Evolutionary conservation across 345 rosid species (phyloP).

Genomic region (Pistacia integerrima): DNA sequence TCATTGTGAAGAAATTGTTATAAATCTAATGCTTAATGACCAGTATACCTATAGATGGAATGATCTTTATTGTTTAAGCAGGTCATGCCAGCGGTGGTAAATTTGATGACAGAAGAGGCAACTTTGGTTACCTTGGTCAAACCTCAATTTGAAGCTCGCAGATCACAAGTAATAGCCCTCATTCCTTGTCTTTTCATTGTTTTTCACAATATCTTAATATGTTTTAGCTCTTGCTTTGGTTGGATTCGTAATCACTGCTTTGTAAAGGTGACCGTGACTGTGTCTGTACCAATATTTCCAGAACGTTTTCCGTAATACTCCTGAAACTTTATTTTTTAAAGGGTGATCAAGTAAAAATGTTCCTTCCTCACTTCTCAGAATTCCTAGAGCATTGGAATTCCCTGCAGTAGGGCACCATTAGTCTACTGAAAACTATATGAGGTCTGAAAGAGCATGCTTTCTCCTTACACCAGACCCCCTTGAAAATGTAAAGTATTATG

Average conservation of each 20-base stretch:
- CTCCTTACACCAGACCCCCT: not conserved
- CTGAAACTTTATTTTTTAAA: not conserved
- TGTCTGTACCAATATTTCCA: not conserved
- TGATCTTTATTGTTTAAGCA: constrained; percentile 24
- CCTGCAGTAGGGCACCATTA: not conserved
- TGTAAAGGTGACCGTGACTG: not conserved
- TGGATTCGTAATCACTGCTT: not conserved
- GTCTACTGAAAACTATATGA: too few species aligned
- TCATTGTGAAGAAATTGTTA: not conserved
- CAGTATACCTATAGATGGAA: not conserved
- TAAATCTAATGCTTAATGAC: not conserved
- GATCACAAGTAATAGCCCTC: constrained; percentile 66
- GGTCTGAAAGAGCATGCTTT: not conserved
- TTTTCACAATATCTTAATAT: not conserved
- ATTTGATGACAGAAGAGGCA: constrained; percentile 82
- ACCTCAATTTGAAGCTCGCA: constrained; percentile 94
- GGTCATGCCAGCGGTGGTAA: constrained; percentile 94
- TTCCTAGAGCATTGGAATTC: not conserved
- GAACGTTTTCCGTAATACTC: not conserved
- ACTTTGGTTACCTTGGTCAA: constrained; percentile 74
- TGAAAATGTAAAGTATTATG: not conserved
- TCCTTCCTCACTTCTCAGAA: not conserved
- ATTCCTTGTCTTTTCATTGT: not conserved
- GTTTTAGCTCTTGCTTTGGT: not conserved
- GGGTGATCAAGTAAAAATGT: not conserved